Evolutionary conservation across 2,329 filamentous ascomycete genomes (phyloP), one percentile per base, ranked within the genome.

Genomic region (Nemania serpens): DNA sequence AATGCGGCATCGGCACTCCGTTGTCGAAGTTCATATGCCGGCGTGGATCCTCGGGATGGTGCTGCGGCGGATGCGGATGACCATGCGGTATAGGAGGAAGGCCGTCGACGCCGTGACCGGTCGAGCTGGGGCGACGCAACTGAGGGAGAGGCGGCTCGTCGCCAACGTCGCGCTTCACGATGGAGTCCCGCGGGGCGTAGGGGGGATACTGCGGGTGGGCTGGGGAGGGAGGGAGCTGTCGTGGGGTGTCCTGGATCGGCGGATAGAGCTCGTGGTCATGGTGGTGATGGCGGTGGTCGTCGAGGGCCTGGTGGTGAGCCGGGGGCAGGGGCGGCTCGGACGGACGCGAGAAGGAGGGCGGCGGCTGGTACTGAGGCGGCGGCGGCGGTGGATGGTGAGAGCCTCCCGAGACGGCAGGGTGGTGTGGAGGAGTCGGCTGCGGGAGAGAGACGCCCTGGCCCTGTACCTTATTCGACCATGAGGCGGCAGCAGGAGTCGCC

Each of bases 221-320:
- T 65, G 79, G 78, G 52, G 79, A 79, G 59, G 77, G 77, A 66
- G 78, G 77, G 56, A 75, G 75, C 68, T 77, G 77, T 72, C 78
- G 77, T 68, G 81, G 79, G 54, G 79, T 81, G 70, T 86, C 83
- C 74, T 84, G 83, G 75, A 83, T 81, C 65, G 81, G 79, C 71
- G 81, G 76, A 70, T 81, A 84, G 58, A 78, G 76, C 67, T 84
- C 83, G 74, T 78, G 81, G 55, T 85, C 84, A 81, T 84, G 79
- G 69, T 82, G 80, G 69, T 82, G 81, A 68, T 82, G 81, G 67
- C 83, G 82, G 73, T 83, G 83, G 68, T 86, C 82, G 70, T 85
- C 81, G 75, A 64, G 63, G 52, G 75, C 67, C 59, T 78, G 79
- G 61, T 78, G 75, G 58, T 77, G 78, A 70, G 79, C 76, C 62